Evolutionary conservation across 1,284 basidiomycete genomes (phyloP), one percentile per base, ranked within the genome.

Genomic region (Flammula alnicola): DNA sequence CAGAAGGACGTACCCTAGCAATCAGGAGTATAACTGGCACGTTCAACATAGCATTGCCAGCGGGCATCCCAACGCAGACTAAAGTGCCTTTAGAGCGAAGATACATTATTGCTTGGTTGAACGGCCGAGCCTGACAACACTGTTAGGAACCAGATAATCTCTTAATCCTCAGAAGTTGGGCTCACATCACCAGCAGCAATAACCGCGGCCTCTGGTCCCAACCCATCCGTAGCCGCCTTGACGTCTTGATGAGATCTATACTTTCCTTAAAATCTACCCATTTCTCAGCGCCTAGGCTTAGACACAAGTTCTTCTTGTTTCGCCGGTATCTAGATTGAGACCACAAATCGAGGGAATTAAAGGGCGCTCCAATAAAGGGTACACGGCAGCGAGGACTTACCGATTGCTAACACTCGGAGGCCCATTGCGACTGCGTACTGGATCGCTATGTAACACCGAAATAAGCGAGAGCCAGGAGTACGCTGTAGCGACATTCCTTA

Each of bases 241-340:
- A 88, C 75, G 30, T 81, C 79, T 20, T 59, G 7, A 78, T 69
- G 27, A 86, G 58, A 49, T 83, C 68, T n/a, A 65, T 62, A 20
- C 69, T 73, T 44, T 74, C 74, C 60, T 74, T 80, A 71, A 89
- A 90, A 70, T 92, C 88, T 54, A 91, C 66, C 76, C 81, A 91
- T 54, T 73, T 77, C 60, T 87, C 80, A 1, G 86, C 86, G 8
- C 88, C 89, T 42, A 88, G 78, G 31, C 67, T 59, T 45, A 78
- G 56, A 56, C 75, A 79, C n/a, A 89, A 68, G 27, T 78, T 68
- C 49, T 78, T 77, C 72, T 91, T 91, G 74, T 78, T 11, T 75
- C 78, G 25, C 87, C 87, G 3, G 80, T 84, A 61, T 88, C 81
- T 81, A 32, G n/a, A 17, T 8, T 16, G 8, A 8, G 7, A 20